These are phyloP conservation scores for Guadua angustifolia DNA, from an alignment of 176 grass and related monocot species.

Conservation along the genomic window DNA sequence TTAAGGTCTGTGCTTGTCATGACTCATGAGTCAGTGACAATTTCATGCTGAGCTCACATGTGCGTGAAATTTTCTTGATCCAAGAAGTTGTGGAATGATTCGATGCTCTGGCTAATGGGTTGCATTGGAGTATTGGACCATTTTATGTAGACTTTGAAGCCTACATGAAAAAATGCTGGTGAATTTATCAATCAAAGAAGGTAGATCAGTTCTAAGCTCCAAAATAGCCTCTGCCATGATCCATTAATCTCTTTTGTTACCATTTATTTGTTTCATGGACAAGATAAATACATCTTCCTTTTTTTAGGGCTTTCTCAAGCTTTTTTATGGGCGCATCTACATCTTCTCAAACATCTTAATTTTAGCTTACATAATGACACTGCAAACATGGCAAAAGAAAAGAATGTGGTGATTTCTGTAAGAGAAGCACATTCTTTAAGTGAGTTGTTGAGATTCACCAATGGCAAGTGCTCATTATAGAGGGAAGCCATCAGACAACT, in stretches of 20 bases:
- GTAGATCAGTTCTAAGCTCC: not conserved
- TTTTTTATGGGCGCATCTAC: not conserved
- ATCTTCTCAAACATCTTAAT: not conserved
- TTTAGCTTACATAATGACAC: not conserved
- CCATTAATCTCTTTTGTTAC: not conserved
- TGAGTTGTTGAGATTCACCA: not conserved
- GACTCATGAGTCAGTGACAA: not conserved
- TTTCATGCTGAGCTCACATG: not conserved
- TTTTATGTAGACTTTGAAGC: not conserved
- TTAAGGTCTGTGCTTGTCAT: not conserved
- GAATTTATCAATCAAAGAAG: not conserved
- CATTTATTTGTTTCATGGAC: not conserved
- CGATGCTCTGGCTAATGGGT: not conserved
- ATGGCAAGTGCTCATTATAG: slow-evolving; percentile 4
- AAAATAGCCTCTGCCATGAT: not conserved
- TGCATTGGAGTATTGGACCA: not conserved
- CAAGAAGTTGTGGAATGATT: not conserved
- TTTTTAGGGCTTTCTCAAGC: not conserved
- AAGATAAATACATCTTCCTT: not conserved
- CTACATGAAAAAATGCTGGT: not conserved
- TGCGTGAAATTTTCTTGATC: not conserved
- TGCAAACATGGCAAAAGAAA: not conserved
- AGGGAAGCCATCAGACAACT: not conserved
- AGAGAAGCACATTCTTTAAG: not conserved
- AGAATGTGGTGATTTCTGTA: slow-evolving; percentile 9